Percentiles rank a stretch among this genome's conserved stretches.
Evolutionary conservation across 139 green algal genomes (phyloP).

Genomic region (Dunaliella sp.): DNA sequence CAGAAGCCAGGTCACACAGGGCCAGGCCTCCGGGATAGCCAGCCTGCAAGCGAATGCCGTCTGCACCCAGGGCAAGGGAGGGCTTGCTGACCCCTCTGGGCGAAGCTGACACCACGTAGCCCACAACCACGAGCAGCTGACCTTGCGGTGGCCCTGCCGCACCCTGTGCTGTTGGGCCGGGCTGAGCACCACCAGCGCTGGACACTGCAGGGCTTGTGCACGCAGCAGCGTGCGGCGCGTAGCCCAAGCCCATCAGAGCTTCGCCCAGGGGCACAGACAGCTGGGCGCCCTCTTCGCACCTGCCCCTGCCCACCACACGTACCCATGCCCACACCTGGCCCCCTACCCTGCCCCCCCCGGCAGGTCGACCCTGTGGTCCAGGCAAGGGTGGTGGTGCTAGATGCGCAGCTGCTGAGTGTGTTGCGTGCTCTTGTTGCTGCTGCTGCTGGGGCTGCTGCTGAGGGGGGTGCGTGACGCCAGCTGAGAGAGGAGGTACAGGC

Average conservation of each 20-base stretch:
- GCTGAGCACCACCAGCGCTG: no score
- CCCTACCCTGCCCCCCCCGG: not conserved
- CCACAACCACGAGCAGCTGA: no score
- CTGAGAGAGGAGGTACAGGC: not conserved
- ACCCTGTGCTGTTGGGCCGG: no score
- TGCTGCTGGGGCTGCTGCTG: not conserved
- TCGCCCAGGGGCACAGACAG: not conserved
- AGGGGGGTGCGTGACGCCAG: not conserved
- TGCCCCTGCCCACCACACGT: not conserved
- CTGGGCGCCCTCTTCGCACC: not conserved
- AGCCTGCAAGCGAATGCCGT: not conserved
- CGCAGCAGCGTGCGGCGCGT: no score
- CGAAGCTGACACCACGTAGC: constrained; percentile 16
- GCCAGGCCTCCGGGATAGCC: not conserved
- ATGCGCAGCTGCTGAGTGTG: no score
- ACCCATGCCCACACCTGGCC: not conserved
- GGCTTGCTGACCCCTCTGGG: not conserved
- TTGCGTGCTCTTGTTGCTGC: no score
- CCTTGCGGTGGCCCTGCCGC: no score
- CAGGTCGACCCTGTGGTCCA: no score
- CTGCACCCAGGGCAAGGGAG: not conserved
- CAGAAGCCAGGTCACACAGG: not conserved
- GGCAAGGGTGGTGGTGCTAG: no score
- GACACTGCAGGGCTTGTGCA: no score
- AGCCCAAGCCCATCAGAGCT: no score